phyloP scores from a whole-genome alignment of 305 asterid species.

The Rubia peregrina region DNA sequence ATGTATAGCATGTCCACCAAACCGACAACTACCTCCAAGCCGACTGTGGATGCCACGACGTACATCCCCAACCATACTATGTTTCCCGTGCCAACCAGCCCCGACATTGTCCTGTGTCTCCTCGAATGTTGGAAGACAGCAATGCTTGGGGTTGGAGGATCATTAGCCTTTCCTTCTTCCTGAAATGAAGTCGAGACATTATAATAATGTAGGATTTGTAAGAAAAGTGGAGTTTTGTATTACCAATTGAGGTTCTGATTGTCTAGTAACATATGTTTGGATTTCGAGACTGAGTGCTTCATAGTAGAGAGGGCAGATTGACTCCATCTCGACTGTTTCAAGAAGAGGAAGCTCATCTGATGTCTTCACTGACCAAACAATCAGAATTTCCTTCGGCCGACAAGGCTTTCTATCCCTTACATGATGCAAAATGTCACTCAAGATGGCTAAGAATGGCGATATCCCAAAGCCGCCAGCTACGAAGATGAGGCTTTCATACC shows the following conservation, averaged over 20 bases:
- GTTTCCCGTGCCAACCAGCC: constrained; percentile 73
- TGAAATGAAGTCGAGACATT: constrained; percentile 21
- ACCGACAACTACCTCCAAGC: constrained; percentile 42
- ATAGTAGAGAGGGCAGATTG: constrained; percentile 46
- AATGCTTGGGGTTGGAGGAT: constrained; percentile 26
- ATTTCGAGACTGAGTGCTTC: constrained; percentile 54
- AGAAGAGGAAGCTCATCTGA: constrained; percentile 74
- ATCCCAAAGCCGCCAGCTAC: constrained; percentile 92
- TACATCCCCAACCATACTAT: constrained; percentile 70
- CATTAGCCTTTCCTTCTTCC: constrained; percentile 62
- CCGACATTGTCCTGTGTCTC: constrained; percentile 45
- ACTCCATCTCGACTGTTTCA: constrained; percentile 50
- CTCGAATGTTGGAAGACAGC: constrained; percentile 28
- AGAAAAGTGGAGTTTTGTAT: background rate
- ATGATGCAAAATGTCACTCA: constrained; percentile 68
- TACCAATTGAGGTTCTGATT: constrained; percentile 76
- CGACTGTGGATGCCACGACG: constrained; percentile 43
- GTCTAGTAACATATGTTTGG: constrained; percentile 65
- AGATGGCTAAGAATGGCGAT: constrained; percentile 73
- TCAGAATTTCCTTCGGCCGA: constrained; percentile 45
- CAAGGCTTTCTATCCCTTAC: constrained; percentile 49
- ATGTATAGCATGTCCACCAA: constrained; percentile 43
- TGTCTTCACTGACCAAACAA: constrained; percentile 72
- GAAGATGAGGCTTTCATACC: constrained; percentile 75
- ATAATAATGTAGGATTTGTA: background rate